Evolutionary conservation across 2,329 filamentous ascomycete genomes (phyloP).

Genomic region (Fusarium decemcellulare): DNA sequence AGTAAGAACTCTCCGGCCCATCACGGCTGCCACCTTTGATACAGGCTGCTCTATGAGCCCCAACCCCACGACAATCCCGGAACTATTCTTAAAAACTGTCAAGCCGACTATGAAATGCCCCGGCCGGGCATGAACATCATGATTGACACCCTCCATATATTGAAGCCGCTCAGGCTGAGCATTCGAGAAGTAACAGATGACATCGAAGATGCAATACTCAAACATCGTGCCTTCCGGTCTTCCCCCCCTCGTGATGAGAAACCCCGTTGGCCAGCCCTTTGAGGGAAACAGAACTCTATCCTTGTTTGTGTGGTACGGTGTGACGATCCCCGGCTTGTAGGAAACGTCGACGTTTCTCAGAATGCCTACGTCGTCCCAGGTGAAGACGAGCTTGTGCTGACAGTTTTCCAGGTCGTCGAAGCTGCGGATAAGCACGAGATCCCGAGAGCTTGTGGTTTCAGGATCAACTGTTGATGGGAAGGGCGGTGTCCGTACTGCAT

Average conservation of each 20-base stretch:
- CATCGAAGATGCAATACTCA: neutral
- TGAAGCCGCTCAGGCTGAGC: neutral
- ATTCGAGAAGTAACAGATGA: neutral
- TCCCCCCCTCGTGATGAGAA: neutral
- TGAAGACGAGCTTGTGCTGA: no score
- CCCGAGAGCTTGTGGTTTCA: no score
- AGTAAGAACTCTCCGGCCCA: no score
- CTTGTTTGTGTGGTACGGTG: no score
- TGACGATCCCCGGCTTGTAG: neutral
- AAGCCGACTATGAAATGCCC: constrained; percentile 1
- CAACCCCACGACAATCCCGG: neutral
- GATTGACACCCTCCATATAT: neutral
- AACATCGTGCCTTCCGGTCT: no score
- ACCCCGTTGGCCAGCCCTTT: neutral
- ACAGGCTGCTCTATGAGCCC: neutral
- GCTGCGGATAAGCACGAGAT: no score
- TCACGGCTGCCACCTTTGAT: neutral
- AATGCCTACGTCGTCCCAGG: no score
- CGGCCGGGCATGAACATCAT: neutral
- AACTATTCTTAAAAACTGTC: neutral
- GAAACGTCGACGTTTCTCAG: neutral
- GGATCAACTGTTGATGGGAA: no score
- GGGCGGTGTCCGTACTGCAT: no score
- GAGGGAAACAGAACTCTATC: neutral
- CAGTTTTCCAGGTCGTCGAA: no score